phyloP scores from a whole-genome alignment of 2,329 filamentous ascomycete genomes.

The Penicillium sp. region DNA sequence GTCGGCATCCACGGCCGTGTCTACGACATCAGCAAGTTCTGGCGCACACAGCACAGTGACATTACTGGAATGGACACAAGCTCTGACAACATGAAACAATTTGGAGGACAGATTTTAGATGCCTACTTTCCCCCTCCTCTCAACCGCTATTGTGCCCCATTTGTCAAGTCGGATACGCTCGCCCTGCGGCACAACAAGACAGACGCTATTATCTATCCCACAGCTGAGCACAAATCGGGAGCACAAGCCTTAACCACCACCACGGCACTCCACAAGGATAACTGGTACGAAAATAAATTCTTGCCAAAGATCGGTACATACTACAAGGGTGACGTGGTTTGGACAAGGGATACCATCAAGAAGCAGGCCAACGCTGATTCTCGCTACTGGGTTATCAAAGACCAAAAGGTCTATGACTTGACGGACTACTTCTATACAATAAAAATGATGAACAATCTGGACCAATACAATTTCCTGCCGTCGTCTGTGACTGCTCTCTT shows the following conservation, averaged over 20 bases:
- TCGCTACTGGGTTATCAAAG: constrained; percentile 71
- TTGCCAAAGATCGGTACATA: constrained; percentile 71
- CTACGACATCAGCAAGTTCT: constrained; percentile 87
- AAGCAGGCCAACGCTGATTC: constrained; percentile 57
- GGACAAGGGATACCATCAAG: constrained; percentile 51
- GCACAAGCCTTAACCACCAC: constrained; percentile 47
- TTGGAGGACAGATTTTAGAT: constrained; percentile 70
- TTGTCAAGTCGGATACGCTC: constrained; percentile 55
- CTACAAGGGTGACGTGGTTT: constrained; percentile 80
- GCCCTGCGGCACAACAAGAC: constrained; percentile 52
- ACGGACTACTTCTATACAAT: constrained; percentile 83
- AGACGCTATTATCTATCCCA: constrained; percentile 48
- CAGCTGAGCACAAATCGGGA: constrained; percentile 64
- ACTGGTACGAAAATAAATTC: constrained; percentile 73
- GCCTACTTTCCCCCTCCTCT: constrained; percentile 79
- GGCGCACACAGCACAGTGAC: constrained; percentile 75
- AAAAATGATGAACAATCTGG: constrained; percentile 47
- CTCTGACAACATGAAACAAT: constrained; percentile 59
- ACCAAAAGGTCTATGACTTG: constrained; percentile 72
- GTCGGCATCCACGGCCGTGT: constrained; percentile 81
- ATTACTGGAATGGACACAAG: constrained; percentile 49
- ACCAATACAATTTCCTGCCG: constrained; percentile 64
- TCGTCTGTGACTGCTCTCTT: constrained; percentile 58
- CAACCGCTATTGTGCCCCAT: constrained; percentile 60
- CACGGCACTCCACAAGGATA: constrained; percentile 51